Evolutionary conservation across 345 rosid genomes (phyloP).

Genomic region (Citrus unshiu): DNA sequence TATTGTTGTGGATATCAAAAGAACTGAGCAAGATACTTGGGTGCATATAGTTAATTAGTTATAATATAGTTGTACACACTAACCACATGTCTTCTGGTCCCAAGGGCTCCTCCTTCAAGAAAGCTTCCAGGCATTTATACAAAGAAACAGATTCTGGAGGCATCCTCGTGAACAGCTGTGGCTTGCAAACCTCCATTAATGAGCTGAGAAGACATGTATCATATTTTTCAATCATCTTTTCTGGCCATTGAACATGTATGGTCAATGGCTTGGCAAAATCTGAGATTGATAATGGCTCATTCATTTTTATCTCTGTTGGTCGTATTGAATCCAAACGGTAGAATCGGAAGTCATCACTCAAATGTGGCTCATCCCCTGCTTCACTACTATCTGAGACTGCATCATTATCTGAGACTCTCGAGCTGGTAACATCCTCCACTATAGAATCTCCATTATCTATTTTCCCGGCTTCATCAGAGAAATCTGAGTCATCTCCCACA

Average conservation of each 20-base stretch:
- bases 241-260: slow-evolving; percentile 44
- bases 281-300: slow-evolving; percentile 19
- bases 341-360: slow-evolving; percentile 36
- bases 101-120: slow-evolving; percentile 70
- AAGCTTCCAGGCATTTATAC: slow-evolving; percentile 67
- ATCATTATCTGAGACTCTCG: slow-evolving; percentile 22
- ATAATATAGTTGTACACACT: slow-evolving; percentile 13
- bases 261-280: slow-evolving; percentile 21
- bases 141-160: slow-evolving; percentile 56
- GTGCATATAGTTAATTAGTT: not conserved
- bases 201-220: slow-evolving; percentile 35
- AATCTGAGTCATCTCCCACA: slow-evolving; percentile 27
- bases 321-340: slow-evolving; percentile 6
- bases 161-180: slow-evolving; percentile 33
- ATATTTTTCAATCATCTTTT: slow-evolving; percentile 42
- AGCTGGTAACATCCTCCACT: slow-evolving; percentile 32
- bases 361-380: slow-evolving; percentile 24
- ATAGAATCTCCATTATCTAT: slow-evolving; percentile 32
- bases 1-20: not conserved
- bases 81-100: slow-evolving; percentile 87
- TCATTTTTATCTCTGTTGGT: slow-evolving; percentile 27
- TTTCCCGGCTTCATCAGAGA: slow-evolving; percentile 27
- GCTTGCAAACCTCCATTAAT: slow-evolving; percentile 53
- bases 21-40: not conserved
- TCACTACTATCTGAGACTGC: slow-evolving; percentile 26